Base-by-base conservation (phyloP, 2,329 filamentous ascomycete species). In the Eurotiales sp. region DNA sequence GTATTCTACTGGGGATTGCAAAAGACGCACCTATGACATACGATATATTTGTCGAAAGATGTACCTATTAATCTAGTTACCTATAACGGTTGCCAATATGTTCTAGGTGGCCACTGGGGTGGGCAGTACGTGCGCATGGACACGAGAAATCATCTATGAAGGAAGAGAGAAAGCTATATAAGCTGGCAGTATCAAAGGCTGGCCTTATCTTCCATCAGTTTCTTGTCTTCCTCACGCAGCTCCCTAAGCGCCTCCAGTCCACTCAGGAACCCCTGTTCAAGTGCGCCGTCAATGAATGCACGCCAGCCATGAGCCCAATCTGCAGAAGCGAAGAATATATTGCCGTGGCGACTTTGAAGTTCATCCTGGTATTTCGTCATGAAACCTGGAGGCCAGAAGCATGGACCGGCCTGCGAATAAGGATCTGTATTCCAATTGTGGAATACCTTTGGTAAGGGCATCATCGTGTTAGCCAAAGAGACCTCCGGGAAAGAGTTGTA, bases 231-330 rank as follows among this genome's bases (percentile, higher is more conserved):
- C 29, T 32, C 29, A 14, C 29, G 29, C 29, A 32, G 29, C 29
- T 32, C 29, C 29, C 10, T 32, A 32, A 32, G 29, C 11, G 29
- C 29, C 4, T 32, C 10, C 29, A 32, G 29, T 12, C 29, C 29
- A 12, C n/a, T 32, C 29, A 32, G n/a, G 29, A 34, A 7, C 19
- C 52, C 52, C 25, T 55, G 61, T 46, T 66, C 62, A 15, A 66
- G 55, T 1, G 64, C 64, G 14, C 64, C 64, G 14, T 66, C 62
- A 19, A 66, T 64, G 17, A 59, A 61, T 0, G 54, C 58, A 41
- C 60, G 41, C 62, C 62, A 66, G 1, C 64, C 63, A 27, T 56
- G 47, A 8, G 64, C 60, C 62, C 61, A 64, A 27, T 64, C 64
- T 0, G 58, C 56, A 10, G 46, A 61, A 2, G 64, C 64, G 40